Evolutionary conservation across 768 basidiomycete species (phyloP).

Genomic region (Russula ochroleuca): DNA sequence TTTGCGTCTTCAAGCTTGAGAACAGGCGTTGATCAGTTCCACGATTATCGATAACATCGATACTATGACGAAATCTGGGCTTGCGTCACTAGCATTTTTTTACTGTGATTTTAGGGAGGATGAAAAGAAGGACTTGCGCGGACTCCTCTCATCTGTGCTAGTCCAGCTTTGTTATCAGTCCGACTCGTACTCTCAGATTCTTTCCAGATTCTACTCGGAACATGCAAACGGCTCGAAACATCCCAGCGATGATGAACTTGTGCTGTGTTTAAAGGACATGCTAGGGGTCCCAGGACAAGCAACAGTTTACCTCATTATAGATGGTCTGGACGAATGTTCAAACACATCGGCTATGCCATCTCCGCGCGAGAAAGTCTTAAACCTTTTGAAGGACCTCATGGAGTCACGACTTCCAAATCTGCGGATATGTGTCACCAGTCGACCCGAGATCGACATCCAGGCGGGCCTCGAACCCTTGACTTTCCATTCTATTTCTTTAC

Average conservation of each 20-base stretch:
- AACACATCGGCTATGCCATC: not conserved
- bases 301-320: not conserved
- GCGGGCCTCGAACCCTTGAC: not conserved
- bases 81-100: not conserved
- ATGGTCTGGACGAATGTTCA: constrained; percentile 9
- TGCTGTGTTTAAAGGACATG: not conserved
- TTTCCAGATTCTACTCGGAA: not conserved
- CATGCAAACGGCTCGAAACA: not conserved
- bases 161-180: constrained; percentile 1
- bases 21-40: not conserved
- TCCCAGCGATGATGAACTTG: not conserved
- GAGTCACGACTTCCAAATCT: not conserved
- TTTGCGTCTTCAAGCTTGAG: not conserved
- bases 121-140: not conserved
- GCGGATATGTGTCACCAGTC: not conserved
- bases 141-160: constrained; percentile 1
- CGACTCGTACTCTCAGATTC: not conserved
- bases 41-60: not conserved
- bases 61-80: not conserved
- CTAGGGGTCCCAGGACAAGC: not conserved
- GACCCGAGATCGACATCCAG: constrained; percentile 3
- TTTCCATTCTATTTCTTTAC: not conserved
- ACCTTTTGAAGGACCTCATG: not conserved
- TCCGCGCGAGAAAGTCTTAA: not conserved
- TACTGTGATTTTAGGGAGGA: constrained; percentile 6